Evolutionary conservation across 495 filamentous ascomycete species (phyloP).

Genomic region (Aspergillus sclerotiicarbonarius): DNA sequence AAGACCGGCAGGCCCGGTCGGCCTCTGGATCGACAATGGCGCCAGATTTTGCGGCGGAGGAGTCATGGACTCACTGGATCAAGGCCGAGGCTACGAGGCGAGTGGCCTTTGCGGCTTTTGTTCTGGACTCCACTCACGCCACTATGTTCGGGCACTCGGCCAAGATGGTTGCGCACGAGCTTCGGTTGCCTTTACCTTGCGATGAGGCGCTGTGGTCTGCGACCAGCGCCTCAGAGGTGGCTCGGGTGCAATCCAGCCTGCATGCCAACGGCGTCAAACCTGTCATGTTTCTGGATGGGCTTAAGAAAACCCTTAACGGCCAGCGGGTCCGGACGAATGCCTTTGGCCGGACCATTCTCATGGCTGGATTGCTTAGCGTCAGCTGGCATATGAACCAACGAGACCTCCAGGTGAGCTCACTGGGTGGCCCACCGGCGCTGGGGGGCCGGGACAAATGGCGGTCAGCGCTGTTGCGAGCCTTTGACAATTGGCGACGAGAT

Average conservation of each 20-base stretch:
- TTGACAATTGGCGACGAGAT: slow-evolving; percentile 92
- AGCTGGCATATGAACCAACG: slow-evolving; percentile 98
- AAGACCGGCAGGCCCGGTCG: slow-evolving; percentile 52
- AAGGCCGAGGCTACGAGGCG: slow-evolving; percentile 88
- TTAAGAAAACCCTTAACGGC: slow-evolving; percentile 85
- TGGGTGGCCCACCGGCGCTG: slow-evolving; percentile 74
- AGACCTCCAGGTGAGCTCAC: slow-evolving; percentile 88
- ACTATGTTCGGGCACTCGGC: slow-evolving; percentile 98
- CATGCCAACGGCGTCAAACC: slow-evolving; percentile 81
- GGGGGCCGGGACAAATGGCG: slow-evolving; percentile 94
- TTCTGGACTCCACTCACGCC: slow-evolving; percentile 93
- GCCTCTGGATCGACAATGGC: slow-evolving; percentile 59
- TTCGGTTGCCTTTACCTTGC: slow-evolving; percentile 87
- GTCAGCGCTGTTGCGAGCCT: slow-evolving; percentile 79
- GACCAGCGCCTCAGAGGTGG: slow-evolving; percentile 83
- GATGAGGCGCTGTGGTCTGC: slow-evolving; percentile 95
- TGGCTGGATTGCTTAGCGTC: slow-evolving; percentile 90
- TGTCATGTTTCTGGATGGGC: slow-evolving; percentile 83
- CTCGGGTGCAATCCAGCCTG: slow-evolving; percentile 78
- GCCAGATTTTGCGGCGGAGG: slow-evolving; percentile 67
- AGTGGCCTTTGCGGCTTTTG: slow-evolving; percentile 91
- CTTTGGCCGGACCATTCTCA: slow-evolving; percentile 92
- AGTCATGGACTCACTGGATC: slow-evolving; percentile 97
- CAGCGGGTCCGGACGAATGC: slow-evolving; percentile 88
- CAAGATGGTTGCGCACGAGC: slow-evolving; percentile 96